Conservation (phyloP, 495 filamentous ascomycete genomes). For the Aspergillus wentii region DNA sequence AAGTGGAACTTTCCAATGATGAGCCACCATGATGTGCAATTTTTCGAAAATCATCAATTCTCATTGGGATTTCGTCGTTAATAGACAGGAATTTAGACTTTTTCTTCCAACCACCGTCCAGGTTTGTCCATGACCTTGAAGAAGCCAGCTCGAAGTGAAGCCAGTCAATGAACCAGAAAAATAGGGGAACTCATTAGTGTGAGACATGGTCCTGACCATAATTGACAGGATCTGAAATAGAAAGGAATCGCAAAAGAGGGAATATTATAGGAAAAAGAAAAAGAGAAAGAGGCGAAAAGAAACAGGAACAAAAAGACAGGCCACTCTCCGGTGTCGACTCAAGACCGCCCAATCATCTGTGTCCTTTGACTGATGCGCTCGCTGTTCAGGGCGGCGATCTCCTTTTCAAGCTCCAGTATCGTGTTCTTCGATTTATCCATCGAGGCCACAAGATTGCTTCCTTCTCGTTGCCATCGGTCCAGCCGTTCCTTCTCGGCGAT, state of each 20-base stretch:
- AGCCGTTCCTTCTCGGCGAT: constrained; percentile 72
- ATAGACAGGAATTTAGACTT: constrained; percentile 12
- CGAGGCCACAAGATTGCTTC: constrained; percentile 65
- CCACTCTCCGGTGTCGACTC: no score
- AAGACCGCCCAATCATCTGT: constrained; percentile 2
- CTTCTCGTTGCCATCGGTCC: constrained; percentile 72
- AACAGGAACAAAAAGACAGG: constrained; percentile 11
- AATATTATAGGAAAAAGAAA: constrained; percentile 15
- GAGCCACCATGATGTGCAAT: constrained; percentile 7
- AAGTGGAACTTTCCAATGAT: constrained; percentile 26
- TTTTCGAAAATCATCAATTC: constrained; percentile 11
- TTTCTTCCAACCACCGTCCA: constrained; percentile 20
- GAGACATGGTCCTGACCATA: constrained; percentile 28
- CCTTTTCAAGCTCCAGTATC: constrained; percentile 55
- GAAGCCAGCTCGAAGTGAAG: constrained; percentile 28
- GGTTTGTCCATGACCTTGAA: constrained; percentile 23
- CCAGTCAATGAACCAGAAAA: constrained; percentile 16
- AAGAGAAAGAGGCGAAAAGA: constrained; percentile 15
- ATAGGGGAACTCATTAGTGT: constrained; percentile 16
- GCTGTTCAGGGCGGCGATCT: constrained; percentile 51
- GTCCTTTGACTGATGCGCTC: no score
- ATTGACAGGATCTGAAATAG: constrained; percentile 13
- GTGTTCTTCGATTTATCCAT: constrained; percentile 70
- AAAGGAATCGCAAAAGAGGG: constrained; percentile 7
- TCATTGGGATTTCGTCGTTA: constrained; percentile 25